phyloP scores from a whole-genome alignment of 495 filamentous ascomycete genomes.

The Talaromyces nanjingensis region DNA sequence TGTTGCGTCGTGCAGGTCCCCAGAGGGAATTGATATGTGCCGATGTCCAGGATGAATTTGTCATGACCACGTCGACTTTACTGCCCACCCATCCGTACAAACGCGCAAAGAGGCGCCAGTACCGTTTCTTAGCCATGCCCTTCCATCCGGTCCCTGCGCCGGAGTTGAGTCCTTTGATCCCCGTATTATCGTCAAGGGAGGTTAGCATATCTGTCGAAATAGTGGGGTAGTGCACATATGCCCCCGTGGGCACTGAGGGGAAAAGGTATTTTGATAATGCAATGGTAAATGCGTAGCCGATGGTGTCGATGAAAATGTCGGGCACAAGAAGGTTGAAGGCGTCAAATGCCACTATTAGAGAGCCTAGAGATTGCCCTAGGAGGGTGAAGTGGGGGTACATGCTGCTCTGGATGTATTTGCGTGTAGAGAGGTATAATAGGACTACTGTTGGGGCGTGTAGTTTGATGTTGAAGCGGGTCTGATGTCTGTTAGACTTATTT shows the following conservation, averaged over 20 bases:
- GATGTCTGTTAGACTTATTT: neutral
- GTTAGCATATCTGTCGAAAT: slow-evolving; percentile 97
- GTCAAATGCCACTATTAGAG: slow-evolving; percentile 78
- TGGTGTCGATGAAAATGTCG: slow-evolving; percentile 93
- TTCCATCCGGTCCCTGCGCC: slow-evolving; percentile 63
- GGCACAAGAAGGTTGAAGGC: slow-evolving; percentile 89
- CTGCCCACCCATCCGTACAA: slow-evolving; percentile 76
- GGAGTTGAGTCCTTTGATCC: slow-evolving; percentile 73
- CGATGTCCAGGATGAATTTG: slow-evolving; percentile 92
- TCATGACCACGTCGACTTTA: slow-evolving; percentile 87
- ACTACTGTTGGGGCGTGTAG: slow-evolving; percentile 76
- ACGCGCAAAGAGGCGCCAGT: slow-evolving; percentile 80
- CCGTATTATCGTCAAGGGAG: slow-evolving; percentile 61
- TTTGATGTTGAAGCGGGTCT: slow-evolving; percentile 87
- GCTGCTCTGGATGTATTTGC: slow-evolving; percentile 72
- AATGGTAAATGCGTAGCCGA: slow-evolving; percentile 93
- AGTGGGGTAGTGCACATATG: slow-evolving; percentile 96
- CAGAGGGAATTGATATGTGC: slow-evolving; percentile 75
- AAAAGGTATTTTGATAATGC: slow-evolving; percentile 80
- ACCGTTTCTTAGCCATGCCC: slow-evolving; percentile 62
- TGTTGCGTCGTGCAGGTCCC: slow-evolving; percentile 46
- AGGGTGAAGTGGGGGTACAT: slow-evolving; percentile 92
- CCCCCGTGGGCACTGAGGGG: slow-evolving; percentile 70
- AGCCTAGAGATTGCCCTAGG: slow-evolving; percentile 86
- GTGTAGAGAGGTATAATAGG: slow-evolving; percentile 83